Base-by-base conservation (phyloP, 2,329 filamentous ascomycete species). In the Aspergillus brunneoviolaceus region DNA sequence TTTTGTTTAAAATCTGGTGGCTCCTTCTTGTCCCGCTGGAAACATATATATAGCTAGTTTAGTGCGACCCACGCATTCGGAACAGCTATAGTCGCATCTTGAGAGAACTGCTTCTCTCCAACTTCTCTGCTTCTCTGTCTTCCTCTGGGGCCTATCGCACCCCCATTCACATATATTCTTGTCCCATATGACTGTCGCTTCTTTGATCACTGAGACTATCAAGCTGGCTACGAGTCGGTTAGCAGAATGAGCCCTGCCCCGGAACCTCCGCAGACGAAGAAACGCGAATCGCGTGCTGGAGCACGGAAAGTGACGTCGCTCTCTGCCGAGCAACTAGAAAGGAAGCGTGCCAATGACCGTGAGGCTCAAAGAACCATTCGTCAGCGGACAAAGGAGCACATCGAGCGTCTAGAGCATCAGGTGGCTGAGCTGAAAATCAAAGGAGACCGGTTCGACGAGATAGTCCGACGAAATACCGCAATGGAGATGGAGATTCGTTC, bases 341-440 rank as follows among this genome's bases (percentile, higher is more conserved):
- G 84, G 54, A 86, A 86, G 70, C 78, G 84, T 60, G 84, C 84
- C 62, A 86, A 86, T 70, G 84, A 86, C 70, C 79, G 84, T 62
- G 84, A 86, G 71, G 84, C 84, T 57, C 84, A 86, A 69, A 79
- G 84, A 64, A 84, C 83, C 52, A 86, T 85, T 64, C 81, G 84
- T 31, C 82, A 85, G 68, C 74, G 84, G 61, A 86, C 83, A 48
- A 85, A 84, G 64, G 82, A 85, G 64, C 83, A 85, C 69, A 85
- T 85, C 61, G 83, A 86, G 63, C 76, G 75, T 29, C 77, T 86
- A n/a, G 83, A 86, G 66, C 74, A 78, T 52, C 81, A 82, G 59
- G 80, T 85, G 51, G 79, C 78, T 49, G 83, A 85, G 50, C 75
- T 86, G 51, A 80, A 77, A 52, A 72, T 78, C 11, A 79, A 79